Evolutionary conservation across 257 asterid genomes (phyloP), one percentile per base, ranked within the genome.

Genomic region (Forsythia viridissima): DNA sequence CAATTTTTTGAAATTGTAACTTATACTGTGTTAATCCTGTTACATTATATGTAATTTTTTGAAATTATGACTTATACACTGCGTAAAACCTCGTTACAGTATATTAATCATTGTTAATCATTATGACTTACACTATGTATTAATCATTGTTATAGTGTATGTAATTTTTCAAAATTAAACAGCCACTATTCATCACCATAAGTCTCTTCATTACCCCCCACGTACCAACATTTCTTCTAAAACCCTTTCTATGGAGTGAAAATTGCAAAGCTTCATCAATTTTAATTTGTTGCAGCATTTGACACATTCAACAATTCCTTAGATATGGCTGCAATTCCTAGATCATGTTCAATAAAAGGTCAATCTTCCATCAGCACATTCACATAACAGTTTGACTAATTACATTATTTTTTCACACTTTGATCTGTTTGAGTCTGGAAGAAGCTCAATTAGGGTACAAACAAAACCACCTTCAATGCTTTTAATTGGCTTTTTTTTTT

Each of bases 391-490:
- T 81, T 88, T 92, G 1, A 95, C 76, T 83, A 92, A 12, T 11
- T 78, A 73, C 92, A 95, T 46, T 36, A 93, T 91, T 44, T 76
- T 87, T 80, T 95, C 99, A 7, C 93, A 79, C 68, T 75, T 88
- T 2, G 92, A 82, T 15, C 87, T 48, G 83, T 72, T 85, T 30
- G 98, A 87, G 13, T 94, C 96, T 0, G 97, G 94, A 0, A 93
- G 70, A 18, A 93, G 88, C 88, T 93, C 98, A 2, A 94, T 87
- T 37, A 93, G 55, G 3, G 93, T 89, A 55, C 88, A 87, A 0
- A 94, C 55, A 0, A 87, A 97, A 0, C 99, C 99, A 3, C 97
- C 94, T 66, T 94, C 97, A 0, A 91, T 87, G 96, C 92, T 48
- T 90, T 93, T 68, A 89, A 16, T 79, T 94, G 71, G 30, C 93